phyloP scores from a whole-genome alignment of 75 land plant species.

The Picea glauca region DNA sequence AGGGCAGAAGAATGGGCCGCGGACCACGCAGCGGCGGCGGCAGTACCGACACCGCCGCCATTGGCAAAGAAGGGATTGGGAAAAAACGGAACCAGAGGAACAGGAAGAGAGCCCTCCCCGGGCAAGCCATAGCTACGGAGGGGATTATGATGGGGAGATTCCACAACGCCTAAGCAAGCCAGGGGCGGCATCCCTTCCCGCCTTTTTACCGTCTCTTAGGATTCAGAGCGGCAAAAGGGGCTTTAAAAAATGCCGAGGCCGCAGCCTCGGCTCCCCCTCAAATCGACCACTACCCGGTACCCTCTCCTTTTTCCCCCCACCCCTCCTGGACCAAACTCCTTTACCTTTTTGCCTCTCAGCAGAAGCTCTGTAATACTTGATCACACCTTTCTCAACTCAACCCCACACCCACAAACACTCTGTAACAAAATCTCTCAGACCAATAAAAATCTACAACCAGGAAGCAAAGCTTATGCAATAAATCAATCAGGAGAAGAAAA shows the following conservation, averaged over 20 bases:
- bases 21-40: slow-evolving; percentile 24
- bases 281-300: slow-evolving; percentile 15
- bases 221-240: slow-evolving; percentile 41
- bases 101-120: slow-evolving; percentile 41
- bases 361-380: too few relatives aligned
- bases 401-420: too few relatives aligned
- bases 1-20: slow-evolving; percentile 41
- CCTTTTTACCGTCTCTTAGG: slow-evolving; percentile 10
- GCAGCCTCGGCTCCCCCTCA: slow-evolving; percentile 96
- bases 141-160: slow-evolving; percentile 18
- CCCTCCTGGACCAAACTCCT: too few relatives aligned
- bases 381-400: too few relatives aligned
- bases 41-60: background rate
- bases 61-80: slow-evolving; percentile 13
- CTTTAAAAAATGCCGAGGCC: slow-evolving; percentile 92
- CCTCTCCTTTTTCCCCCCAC: too few relatives aligned
- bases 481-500: too few relatives aligned
- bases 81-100: slow-evolving; percentile 8
- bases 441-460: too few relatives aligned
- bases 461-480: too few relatives aligned
- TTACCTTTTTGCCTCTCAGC: too few relatives aligned
- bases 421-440: too few relatives aligned
- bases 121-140: slow-evolving; percentile 11
- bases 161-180: slow-evolving; percentile 38
- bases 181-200: slow-evolving; percentile 80